These are phyloP conservation scores for Trichophyton benhamiae DNA, from an alignment of 2,329 filamentous ascomycete genomes.

Conservation along the genomic window DNA sequence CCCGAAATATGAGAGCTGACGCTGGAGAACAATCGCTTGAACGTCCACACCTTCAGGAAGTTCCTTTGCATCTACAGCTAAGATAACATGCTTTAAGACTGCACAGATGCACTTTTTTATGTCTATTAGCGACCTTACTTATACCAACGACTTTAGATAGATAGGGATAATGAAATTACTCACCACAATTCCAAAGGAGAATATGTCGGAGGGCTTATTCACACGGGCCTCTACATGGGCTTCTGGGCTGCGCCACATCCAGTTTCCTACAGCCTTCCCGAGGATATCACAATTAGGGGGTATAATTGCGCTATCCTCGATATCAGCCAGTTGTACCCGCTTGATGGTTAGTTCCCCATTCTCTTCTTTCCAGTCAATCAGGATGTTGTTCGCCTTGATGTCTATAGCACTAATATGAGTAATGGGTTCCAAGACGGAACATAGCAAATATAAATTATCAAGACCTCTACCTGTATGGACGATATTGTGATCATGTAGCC, in stretches of 20 bases:
- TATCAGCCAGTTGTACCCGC: constrained; percentile 16
- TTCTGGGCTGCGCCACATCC: constrained; percentile 23
- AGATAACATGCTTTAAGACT: background rate
- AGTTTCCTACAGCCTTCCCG: constrained; percentile 17
- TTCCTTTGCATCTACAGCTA: background rate
- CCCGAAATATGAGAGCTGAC: background rate
- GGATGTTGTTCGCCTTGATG: constrained; percentile 26
- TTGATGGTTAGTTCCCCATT: constrained; percentile 8
- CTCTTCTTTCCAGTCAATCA: constrained; percentile 18
- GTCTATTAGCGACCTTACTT: background rate
- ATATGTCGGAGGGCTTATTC: constrained; percentile 17
- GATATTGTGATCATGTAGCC: constrained; percentile 26
- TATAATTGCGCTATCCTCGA: constrained; percentile 14
- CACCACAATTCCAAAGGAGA: constrained; percentile 10
- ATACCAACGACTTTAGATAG: too few species aligned
- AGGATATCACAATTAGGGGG: constrained; percentile 7
- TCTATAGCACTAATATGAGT: constrained; percentile 12
- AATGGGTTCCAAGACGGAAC: too few species aligned
- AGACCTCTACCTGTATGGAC: constrained; percentile 20
- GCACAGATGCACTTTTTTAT: constrained; percentile 28
- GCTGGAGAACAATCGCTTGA: background rate
- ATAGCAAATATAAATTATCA: background rate
- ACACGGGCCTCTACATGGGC: constrained; percentile 16
- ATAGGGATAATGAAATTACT: background rate
- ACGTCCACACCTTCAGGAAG: background rate